Evolutionary conservation across 225 moss, liverwort and hornwort species (phyloP).

Genomic region (Pseudisothecium myosuroides): DNA sequence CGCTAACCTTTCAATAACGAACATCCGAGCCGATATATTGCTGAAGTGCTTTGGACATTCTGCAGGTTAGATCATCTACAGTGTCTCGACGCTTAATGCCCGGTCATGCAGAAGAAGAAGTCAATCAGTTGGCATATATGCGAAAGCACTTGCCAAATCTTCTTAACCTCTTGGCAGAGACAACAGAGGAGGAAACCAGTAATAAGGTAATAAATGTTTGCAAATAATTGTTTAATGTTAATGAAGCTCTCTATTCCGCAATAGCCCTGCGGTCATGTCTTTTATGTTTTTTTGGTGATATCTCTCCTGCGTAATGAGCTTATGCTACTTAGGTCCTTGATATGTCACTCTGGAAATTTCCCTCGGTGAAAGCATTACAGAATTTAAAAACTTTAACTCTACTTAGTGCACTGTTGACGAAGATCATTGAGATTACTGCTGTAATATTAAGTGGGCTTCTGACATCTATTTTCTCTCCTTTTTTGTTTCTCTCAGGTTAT

Average conservation of each 20-base stretch:
- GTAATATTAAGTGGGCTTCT: neutral
- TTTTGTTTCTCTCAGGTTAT: conserved; percentile 45
- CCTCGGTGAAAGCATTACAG: neutral
- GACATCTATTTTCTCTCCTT: neutral
- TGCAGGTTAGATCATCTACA: conserved; percentile 60
- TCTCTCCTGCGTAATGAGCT: neutral
- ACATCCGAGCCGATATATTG: neutral
- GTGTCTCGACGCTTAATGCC: conserved; percentile 69
- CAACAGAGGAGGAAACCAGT: conserved; percentile 52
- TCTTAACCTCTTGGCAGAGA: conserved; percentile 68
- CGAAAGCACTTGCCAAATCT: conserved; percentile 74
- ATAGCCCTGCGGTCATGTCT: neutral
- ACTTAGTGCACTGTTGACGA: neutral
- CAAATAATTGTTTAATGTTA: neutral
- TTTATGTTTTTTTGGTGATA: neutral
- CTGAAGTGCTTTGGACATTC: neutral
- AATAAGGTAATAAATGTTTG: conserved; percentile 43
- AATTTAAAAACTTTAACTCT: neutral
- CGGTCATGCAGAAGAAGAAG: conserved; percentile 89
- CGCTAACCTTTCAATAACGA: neutral
- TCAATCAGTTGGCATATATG: conserved; percentile 72
- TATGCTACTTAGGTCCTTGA: neutral
- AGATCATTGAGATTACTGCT: neutral
- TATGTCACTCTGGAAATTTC: neutral
- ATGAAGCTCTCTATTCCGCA: neutral